Evolutionary conservation across 257 asterid species (phyloP).

Genomic region (Capsicum chinense): DNA sequence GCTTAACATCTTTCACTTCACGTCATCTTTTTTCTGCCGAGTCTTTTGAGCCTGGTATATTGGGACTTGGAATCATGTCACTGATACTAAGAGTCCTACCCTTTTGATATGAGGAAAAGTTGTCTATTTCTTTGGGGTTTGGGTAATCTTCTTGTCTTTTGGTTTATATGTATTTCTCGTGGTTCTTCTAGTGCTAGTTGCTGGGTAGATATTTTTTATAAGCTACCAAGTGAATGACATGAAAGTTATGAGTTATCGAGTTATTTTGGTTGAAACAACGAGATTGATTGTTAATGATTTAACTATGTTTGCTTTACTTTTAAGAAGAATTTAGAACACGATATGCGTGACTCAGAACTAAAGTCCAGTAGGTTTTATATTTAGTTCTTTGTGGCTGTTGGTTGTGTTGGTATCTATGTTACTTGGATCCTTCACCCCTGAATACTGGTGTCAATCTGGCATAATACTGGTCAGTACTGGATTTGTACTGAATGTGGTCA

Average conservation of each 20-base stretch:
- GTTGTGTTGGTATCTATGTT: neutral
- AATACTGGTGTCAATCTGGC: neutral
- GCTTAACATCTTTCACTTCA: conserved; percentile 5
- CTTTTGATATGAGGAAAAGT: neutral
- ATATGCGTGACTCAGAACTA: neutral
- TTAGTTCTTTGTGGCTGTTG: neutral
- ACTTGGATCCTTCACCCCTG: neutral
- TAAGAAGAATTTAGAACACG: neutral
- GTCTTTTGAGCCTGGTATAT: neutral
- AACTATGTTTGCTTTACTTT: neutral
- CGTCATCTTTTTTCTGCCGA: neutral
- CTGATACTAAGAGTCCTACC: neutral
- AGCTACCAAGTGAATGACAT: neutral
- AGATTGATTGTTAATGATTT: neutral
- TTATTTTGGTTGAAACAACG: conserved; percentile 18
- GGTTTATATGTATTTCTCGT: neutral
- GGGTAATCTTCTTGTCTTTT: neutral
- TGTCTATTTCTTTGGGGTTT: neutral
- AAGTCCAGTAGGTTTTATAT: conserved; percentile 1
- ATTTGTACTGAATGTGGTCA: neutral
- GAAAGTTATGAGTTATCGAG: neutral
- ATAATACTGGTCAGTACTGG: neutral
- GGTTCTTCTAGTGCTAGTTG: conserved; percentile 6
- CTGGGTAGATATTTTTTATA: neutral
- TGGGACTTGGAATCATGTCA: neutral